These are phyloP conservation scores for Zopfia rhizophila DNA, from an alignment of 2,329 filamentous ascomycete genomes.

Conservation along the genomic window DNA sequence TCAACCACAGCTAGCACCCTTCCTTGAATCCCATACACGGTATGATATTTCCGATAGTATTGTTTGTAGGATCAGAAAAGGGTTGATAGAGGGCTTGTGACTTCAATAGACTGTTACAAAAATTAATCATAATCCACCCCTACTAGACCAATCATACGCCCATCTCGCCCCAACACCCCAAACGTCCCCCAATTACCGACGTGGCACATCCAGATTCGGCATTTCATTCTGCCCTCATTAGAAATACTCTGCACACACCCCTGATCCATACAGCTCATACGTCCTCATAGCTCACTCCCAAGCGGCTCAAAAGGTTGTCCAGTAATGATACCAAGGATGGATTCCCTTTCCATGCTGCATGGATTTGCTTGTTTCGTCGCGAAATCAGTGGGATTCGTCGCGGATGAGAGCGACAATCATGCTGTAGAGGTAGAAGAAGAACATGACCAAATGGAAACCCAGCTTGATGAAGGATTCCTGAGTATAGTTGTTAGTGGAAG, in stretches of 20 bases:
- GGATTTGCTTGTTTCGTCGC: conserved; percentile 43
- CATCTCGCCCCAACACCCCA: too few species aligned
- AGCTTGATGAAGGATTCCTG: conserved; percentile 99
- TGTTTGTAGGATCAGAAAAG: too few species aligned
- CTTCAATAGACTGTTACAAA: too few species aligned
- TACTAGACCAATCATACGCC: too few species aligned
- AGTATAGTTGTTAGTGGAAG: not conserved
- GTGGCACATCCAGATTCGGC: not conserved
- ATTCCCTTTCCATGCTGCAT: conserved; percentile 48
- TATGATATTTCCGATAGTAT: too few species aligned
- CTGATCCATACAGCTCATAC: too few species aligned
- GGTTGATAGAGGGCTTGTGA: too few species aligned
- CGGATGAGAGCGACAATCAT: conserved; percentile 97
- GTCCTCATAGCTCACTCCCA: not conserved
- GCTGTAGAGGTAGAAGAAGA: conserved; percentile 99
- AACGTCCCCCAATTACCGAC: not conserved
- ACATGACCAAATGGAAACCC: conserved; percentile 98
- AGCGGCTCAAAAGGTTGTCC: conserved; percentile 2
- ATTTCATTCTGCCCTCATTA: not conserved
- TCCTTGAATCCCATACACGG: too few species aligned
- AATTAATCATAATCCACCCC: too few species aligned
- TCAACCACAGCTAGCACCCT: too few species aligned
- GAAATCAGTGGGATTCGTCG: conserved; percentile 83
- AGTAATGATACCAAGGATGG: conserved; percentile 8
- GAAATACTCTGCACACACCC: not conserved